Evolutionary conservation across 148 eudicot species (phyloP), one percentile per base, ranked within the genome.

Genomic region (Camellia sinensis): DNA sequence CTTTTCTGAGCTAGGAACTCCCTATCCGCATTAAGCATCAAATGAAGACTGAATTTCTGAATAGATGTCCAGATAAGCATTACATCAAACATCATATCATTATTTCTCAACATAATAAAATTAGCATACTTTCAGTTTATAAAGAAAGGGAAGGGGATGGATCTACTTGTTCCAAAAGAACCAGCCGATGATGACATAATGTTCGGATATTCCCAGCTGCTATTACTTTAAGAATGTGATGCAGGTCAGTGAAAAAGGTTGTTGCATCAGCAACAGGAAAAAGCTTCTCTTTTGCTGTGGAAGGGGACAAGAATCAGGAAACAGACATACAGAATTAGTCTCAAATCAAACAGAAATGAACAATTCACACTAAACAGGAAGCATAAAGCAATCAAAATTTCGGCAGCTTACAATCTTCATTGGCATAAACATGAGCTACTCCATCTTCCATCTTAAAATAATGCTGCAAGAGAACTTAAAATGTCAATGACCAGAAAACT

Each of bases 31-130:
- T 97, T 97, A 73, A 97, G 95, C 99, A 97, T 97, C 90, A 97
- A 89, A 87, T 97, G 99, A 80, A 97, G 99, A 84, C 92, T 97
- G 91, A 97, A 97, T 94, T 97, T 97, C 99, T 97, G 88, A 70
- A 85, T 79, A 50, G 53, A 68, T 57, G 54, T 69, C 45, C 79
- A 76, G 67, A 85, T 40, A 56, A 74, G 73, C 21, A 84, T 48
- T 43, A 53, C 48, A 67, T 81, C 75, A 83, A 67, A 69, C 68
- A 80, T 73, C 67, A 77, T 10, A 69, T 13, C n/a, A 57, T 40
- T 14, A 50, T 12, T 65, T 21, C 56, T 52, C 40, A 62, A 64
- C 41, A 43, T 43, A 10, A 40, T 21, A 67, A 41, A 78, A 67
- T 12, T 73, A 7, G 56, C 22, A 40, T 10, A 44, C 53, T 44